These are phyloP conservation scores for Hysterangium stoloniferum DNA, from an alignment of 768 basidiomycete species.

Conservation along the genomic window DNA sequence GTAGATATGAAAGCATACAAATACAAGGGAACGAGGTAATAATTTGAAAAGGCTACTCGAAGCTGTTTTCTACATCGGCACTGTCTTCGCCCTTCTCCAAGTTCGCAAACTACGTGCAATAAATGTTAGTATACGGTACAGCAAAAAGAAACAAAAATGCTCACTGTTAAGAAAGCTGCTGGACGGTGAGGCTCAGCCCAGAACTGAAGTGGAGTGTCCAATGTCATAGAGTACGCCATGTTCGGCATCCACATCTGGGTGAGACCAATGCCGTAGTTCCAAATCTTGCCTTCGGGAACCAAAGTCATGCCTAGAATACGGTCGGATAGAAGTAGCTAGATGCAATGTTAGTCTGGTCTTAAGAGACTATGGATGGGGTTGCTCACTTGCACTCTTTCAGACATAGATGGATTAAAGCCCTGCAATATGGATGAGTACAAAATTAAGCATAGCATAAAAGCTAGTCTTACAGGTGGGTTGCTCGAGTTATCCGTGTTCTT, in stretches of 20 bases:
- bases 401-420: slow-evolving; percentile 99
- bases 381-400: slow-evolving; percentile 70
- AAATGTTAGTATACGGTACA: slow-evolving; percentile 8
- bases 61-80: slow-evolving; percentile 92
- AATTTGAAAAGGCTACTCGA: slow-evolving; percentile 43
- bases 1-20: no score
- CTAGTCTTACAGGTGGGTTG: slow-evolving; percentile 55
- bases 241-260: slow-evolving; percentile 87
- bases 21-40: background rate
- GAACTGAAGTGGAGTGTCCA: slow-evolving; percentile 92
- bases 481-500: slow-evolving; percentile 84
- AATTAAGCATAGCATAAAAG: background rate
- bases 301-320: slow-evolving; percentile 94
- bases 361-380: background rate
- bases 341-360: background rate
- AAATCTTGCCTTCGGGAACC: slow-evolving; percentile 88
- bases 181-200: slow-evolving; percentile 96
- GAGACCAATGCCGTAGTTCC: slow-evolving; percentile 95
- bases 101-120: slow-evolving; percentile 63
- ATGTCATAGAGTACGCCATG: slow-evolving; percentile 70
- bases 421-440: slow-evolving; percentile 22
- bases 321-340: slow-evolving; percentile 77
- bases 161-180: slow-evolving; percentile 84
- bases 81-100: slow-evolving; percentile 88
- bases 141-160: slow-evolving; percentile 22